phyloP scores from a whole-genome alignment of 352 stramenopile species.

The Vaucheria bursata region DNA sequence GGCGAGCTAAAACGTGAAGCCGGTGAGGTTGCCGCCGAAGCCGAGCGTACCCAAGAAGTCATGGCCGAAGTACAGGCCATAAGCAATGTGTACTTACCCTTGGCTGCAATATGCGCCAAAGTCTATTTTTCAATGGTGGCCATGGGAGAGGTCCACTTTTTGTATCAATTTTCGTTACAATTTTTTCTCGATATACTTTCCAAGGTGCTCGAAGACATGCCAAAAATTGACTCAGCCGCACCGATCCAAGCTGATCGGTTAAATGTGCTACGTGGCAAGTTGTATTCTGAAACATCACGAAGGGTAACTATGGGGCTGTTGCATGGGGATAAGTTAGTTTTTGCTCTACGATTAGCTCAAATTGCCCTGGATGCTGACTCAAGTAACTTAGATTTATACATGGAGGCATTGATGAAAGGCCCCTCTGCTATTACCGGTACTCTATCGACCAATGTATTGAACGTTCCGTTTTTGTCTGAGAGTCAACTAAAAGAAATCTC shows the following conservation, averaged over 20 bases:
- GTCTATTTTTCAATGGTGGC: slow-evolving; percentile 84
- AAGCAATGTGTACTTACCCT: slow-evolving; percentile 85
- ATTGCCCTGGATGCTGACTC: slow-evolving; percentile 47
- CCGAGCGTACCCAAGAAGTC: slow-evolving; percentile 56
- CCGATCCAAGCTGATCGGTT: slow-evolving; percentile 43
- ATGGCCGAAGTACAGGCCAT: slow-evolving; percentile 75
- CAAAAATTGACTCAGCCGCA: not conserved
- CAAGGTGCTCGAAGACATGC: slow-evolving; percentile 62
- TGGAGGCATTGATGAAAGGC: slow-evolving; percentile 70
- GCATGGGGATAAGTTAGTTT: slow-evolving; percentile 96
- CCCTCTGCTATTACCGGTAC: slow-evolving; percentile 30
- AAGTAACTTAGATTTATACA: slow-evolving; percentile 58
- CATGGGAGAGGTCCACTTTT: slow-evolving; percentile 88
- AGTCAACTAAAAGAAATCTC: slow-evolving; percentile 32
- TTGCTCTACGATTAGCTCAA: slow-evolving; percentile 86
- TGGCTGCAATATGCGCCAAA: slow-evolving; percentile 74
- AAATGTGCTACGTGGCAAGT: slow-evolving; percentile 57
- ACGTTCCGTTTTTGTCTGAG: slow-evolving; percentile 20
- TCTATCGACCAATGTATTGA: not conserved
- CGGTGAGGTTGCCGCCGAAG: slow-evolving; percentile 74
- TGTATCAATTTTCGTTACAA: slow-evolving; percentile 97
- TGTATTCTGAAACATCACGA: slow-evolving; percentile 82
- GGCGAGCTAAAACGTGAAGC: slow-evolving; percentile 95
- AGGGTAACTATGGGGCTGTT: slow-evolving; percentile 84
- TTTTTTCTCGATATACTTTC: slow-evolving; percentile 93